Conservation (phyloP, 805 yeast species). For the Phaffomyces thermotolerans region DNA sequence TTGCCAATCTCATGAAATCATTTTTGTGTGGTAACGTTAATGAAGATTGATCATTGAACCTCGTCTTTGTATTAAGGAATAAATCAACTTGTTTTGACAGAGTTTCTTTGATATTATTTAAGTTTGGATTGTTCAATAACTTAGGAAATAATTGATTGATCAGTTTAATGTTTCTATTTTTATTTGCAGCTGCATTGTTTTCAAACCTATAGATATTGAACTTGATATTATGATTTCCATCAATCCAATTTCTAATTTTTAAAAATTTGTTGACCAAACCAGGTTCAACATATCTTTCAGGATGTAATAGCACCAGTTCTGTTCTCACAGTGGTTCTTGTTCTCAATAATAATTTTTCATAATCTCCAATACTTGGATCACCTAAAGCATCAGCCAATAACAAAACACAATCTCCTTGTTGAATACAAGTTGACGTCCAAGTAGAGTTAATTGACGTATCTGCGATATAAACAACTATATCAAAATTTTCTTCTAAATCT, state of each 20-base stretch:
- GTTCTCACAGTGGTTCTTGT: slow-evolving; percentile 80
- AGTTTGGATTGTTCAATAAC: slow-evolving; percentile 11
- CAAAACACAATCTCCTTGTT: slow-evolving; percentile 93
- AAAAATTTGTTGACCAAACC: slow-evolving; percentile 86
- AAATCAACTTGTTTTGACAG: slow-evolving; percentile 31
- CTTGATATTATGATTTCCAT: slow-evolving; percentile 87
- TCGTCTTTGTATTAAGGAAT: slow-evolving; percentile 24
- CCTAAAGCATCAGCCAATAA: slow-evolving; percentile 78
- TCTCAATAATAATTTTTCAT: slow-evolving; percentile 67
- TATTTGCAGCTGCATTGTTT: not conserved
- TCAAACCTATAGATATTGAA: slow-evolving; percentile 34
- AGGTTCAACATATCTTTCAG: slow-evolving; percentile 73
- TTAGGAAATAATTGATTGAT: slow-evolving; percentile 8
- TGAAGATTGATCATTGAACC: slow-evolving; percentile 22
- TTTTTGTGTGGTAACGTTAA: slow-evolving; percentile 53
- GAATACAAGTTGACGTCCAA: slow-evolving; percentile 90
- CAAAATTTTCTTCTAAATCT: slow-evolving; percentile 81
- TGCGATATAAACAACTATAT: slow-evolving; percentile 83
- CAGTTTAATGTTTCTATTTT: not conserved
- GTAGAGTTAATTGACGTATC: slow-evolving; percentile 76
- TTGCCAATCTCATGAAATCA: slow-evolving; percentile 84
- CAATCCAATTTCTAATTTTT: slow-evolving; percentile 81
- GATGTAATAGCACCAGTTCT: slow-evolving; percentile 77
- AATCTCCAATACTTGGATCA: slow-evolving; percentile 74
- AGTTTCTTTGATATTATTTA: slow-evolving; percentile 14